Conservation (phyloP, 805 yeast species). For the Teunomyces tritomae region DNA sequence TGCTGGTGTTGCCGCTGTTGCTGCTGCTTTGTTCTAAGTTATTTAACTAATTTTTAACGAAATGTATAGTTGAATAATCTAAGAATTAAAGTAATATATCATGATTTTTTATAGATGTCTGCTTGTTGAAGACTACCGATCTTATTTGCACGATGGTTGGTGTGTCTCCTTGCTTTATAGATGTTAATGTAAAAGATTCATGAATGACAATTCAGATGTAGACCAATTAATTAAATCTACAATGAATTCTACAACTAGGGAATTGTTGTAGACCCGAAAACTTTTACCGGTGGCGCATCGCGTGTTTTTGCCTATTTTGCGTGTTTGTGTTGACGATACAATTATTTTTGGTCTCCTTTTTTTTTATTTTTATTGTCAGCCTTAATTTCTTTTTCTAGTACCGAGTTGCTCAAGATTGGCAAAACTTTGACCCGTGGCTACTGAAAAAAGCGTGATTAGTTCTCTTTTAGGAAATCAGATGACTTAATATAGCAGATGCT, state of each 20-base stretch:
- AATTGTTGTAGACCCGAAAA: background rate
- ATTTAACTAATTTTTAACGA: background rate
- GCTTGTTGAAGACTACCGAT: slow-evolving; percentile 3
- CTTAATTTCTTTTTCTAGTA: too few species aligned
- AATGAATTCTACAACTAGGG: background rate
- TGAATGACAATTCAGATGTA: background rate
- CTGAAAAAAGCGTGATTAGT: background rate
- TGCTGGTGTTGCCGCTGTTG: slow-evolving; percentile 52
- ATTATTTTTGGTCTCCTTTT: too few species aligned
- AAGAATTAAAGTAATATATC: background rate
- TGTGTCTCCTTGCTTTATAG: slow-evolving; percentile 3
- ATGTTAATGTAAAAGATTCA: background rate
- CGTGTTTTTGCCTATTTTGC: too few species aligned
- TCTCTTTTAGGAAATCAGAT: background rate
- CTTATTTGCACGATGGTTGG: slow-evolving; percentile 2
- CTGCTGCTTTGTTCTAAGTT: slow-evolving; percentile 46
- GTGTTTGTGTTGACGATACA: too few species aligned
- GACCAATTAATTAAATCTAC: background rate
- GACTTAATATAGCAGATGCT: background rate
- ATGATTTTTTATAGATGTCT: background rate
- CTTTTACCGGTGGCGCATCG: too few species aligned
- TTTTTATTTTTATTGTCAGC: too few species aligned
- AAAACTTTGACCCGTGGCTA: too few species aligned
- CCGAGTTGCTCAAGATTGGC: too few species aligned
- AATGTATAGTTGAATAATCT: slow-evolving; percentile 1